These are phyloP conservation scores for Rhizophora apiculata DNA, from an alignment of 345 rosid genomes.

Conservation along the genomic window DNA sequence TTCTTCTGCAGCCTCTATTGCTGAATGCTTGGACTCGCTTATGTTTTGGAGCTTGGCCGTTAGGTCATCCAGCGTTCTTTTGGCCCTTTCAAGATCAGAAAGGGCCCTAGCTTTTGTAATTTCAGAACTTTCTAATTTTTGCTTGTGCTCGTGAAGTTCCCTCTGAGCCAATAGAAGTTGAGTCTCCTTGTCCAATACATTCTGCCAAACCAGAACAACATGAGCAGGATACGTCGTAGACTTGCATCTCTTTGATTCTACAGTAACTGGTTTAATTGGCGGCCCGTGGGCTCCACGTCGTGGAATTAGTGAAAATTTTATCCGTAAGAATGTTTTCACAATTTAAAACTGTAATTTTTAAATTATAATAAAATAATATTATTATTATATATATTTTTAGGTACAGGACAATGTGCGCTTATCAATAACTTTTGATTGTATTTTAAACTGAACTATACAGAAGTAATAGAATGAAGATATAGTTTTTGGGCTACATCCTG, in stretches of 20 bases:
- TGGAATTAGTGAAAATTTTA: too few species aligned
- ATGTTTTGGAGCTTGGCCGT: slow-evolving; percentile 36
- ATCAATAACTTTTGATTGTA: too few species aligned
- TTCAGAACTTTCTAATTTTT: slow-evolving; percentile 41
- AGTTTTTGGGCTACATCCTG: neutral
- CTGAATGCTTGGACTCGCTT: slow-evolving; percentile 39
- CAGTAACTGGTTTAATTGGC: too few species aligned
- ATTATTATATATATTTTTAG: too few species aligned
- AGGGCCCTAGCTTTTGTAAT: slow-evolving; percentile 40
- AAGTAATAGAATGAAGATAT: neutral
- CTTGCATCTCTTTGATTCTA: neutral
- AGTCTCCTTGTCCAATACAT: slow-evolving; percentile 55
- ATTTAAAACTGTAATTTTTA: too few species aligned
- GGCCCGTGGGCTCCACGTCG: too few species aligned
- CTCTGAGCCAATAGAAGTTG: slow-evolving; percentile 49
- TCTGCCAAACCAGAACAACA: slow-evolving; percentile 15
- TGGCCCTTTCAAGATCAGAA: slow-evolving; percentile 52
- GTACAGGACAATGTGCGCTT: too few species aligned
- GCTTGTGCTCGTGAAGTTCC: slow-evolving; percentile 41
- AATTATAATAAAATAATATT: too few species aligned
- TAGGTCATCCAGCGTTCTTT: slow-evolving; percentile 42
- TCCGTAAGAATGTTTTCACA: too few species aligned
- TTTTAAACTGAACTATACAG: too few species aligned
- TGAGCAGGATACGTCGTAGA: neutral
- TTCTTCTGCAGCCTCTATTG: slow-evolving; percentile 44